These are phyloP conservation scores for Arbutus unedo DNA, from an alignment of 148 eudicot genomes.

Conservation along the genomic window DNA sequence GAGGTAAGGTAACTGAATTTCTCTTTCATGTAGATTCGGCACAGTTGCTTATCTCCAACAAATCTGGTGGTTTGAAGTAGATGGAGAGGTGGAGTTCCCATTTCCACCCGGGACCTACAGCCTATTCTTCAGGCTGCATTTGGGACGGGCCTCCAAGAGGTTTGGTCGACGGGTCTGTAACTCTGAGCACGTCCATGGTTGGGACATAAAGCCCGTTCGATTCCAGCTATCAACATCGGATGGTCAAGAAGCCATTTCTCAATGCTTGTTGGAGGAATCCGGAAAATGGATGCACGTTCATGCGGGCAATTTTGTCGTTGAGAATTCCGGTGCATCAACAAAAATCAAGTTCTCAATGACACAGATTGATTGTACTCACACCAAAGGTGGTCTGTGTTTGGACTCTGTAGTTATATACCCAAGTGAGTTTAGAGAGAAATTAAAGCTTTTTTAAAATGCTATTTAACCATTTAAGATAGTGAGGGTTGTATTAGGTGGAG, in stretches of 20 bases:
- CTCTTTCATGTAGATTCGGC: slow-evolving; percentile 42
- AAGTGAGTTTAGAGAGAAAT: slow-evolving; percentile 46
- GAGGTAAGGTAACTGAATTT: slow-evolving; percentile 8
- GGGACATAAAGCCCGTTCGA: slow-evolving; percentile 62
- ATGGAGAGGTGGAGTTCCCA: slow-evolving; percentile 71
- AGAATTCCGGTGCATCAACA: slow-evolving; percentile 20
- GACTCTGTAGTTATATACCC: slow-evolving; percentile 74
- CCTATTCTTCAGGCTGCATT: slow-evolving; percentile 60
- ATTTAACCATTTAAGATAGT: background rate
- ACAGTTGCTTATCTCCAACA: slow-evolving; percentile 70
- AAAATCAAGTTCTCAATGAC: slow-evolving; percentile 70
- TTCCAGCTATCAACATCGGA: slow-evolving; percentile 64
- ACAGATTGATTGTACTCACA: slow-evolving; percentile 84
- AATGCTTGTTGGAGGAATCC: slow-evolving; percentile 48
- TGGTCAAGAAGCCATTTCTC: slow-evolving; percentile 48
- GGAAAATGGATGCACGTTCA: slow-evolving; percentile 70
- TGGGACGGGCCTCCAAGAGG: slow-evolving; percentile 53
- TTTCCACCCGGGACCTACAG: slow-evolving; percentile 73
- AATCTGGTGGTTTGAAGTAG: slow-evolving; percentile 83
- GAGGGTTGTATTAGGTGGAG: background rate
- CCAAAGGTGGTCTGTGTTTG: slow-evolving; percentile 72
- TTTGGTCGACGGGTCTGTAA: slow-evolving; percentile 50
- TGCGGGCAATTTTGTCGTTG: slow-evolving; percentile 65
- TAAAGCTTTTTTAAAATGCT: slow-evolving; percentile 51
- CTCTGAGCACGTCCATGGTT: slow-evolving; percentile 60